Base-by-base conservation (phyloP, 2,329 filamentous ascomycete genomes). In the Lecanicillium sp. region DNA sequence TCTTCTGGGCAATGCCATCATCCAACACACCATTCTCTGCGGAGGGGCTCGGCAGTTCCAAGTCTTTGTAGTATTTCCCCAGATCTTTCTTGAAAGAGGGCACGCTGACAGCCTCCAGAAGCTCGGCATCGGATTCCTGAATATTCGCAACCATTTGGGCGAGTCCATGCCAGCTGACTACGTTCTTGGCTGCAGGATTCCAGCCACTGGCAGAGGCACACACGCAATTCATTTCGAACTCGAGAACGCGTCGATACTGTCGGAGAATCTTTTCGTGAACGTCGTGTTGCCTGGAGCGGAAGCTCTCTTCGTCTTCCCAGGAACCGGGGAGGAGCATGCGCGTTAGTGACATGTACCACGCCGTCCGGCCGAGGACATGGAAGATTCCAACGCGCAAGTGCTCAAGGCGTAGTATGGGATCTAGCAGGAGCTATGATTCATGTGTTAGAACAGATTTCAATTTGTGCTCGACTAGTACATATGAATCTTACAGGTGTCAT, bases 161-260 rank as follows among this genome's bases (percentile, higher is more conserved):
- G 40, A 62, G 48, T 22, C 46, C 53, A 19, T 54, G 44, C 59
- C 60, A 62, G 32, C 55, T 49, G 17, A 63, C 58, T 9, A 61
- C 55, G 29, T 62, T 60, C 39, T 56, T 58, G 3, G 58, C 59
- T 1, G 53, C 58, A 18, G 52, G 48, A 34, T 62, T 61, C 58
- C 59, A 62, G 10, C 54, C 51, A 41, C 57, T 59, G 3, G 59
- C 60, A 13, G 59, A 49, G 5, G 60, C 60, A 42, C 59, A 63
- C 9, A 63, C 55, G 46, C 56, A 58, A 37, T 62, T 62, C 60
- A 63, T 63, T 46, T 63, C 59, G 37, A 60, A 57, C 40, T 63
- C 60, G 18, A 63, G 51, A 4, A 61, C 49, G 12, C 46, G 49
- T 15, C 56, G 52, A 44, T 58, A 60, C 5, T 62, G 44, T 4